These are phyloP conservation scores for Termitomyces heimii DNA, from an alignment of 768 basidiomycete genomes.

Conservation along the genomic window DNA sequence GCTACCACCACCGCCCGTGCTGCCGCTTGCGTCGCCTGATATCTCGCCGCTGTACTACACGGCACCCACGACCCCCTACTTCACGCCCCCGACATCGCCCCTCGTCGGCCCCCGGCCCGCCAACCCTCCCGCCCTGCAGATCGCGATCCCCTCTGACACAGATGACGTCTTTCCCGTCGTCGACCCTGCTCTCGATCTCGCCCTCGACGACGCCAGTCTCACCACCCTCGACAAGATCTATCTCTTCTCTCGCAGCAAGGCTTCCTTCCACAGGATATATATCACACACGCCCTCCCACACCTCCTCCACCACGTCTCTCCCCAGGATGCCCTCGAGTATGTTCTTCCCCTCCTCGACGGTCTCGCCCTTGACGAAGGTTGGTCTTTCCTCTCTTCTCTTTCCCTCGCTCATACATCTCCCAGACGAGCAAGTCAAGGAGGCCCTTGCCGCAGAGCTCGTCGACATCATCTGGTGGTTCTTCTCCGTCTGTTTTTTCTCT, in stretches of 20 bases:
- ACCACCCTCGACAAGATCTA: constrained; percentile 89
- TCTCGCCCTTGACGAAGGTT: constrained; percentile 84
- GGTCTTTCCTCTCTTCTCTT: constrained; percentile 1
- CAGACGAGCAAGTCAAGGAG: constrained; percentile 86
- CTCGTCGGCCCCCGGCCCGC: constrained; percentile 17
- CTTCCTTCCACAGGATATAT: constrained; percentile 59
- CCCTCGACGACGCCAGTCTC: constrained; percentile 63
- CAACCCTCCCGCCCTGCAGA: constrained; percentile 9
- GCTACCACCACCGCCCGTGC: constrained; percentile 21
- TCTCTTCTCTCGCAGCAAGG: constrained; percentile 77
- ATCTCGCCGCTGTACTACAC: constrained; percentile 36
- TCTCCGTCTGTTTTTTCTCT: constrained; percentile 39
- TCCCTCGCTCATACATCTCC: neutral
- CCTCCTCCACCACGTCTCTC: constrained; percentile 69
- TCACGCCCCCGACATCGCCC: constrained; percentile 34
- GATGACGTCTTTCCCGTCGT: constrained; percentile 32
- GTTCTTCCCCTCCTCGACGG: constrained; percentile 85
- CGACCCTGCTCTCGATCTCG: constrained; percentile 35
- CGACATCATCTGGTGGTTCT: constrained; percentile 90
- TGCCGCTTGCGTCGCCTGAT: constrained; percentile 23
- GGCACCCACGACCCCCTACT: constrained; percentile 39
- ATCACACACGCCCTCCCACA: constrained; percentile 82
- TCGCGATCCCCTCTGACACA: constrained; percentile 15
- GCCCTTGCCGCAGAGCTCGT: constrained; percentile 79
- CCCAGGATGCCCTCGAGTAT: constrained; percentile 88